Conservation (phyloP, 2,329 filamentous ascomycete species). For the Magnaporthiopsis incrustans region DNA sequence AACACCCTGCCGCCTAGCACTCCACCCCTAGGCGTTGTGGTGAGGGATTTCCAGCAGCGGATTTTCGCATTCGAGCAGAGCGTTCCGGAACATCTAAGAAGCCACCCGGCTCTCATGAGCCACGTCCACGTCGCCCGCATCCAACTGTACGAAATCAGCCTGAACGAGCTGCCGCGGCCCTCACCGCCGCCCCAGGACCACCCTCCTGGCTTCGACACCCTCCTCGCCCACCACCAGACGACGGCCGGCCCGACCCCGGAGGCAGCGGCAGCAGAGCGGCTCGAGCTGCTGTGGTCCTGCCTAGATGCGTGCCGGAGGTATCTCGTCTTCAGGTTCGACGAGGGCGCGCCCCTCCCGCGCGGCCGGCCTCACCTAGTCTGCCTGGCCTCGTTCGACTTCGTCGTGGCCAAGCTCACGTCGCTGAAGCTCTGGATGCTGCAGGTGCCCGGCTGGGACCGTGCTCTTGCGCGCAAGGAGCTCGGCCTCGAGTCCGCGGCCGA, state of each 20-base stretch:
- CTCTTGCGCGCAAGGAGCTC: constrained; percentile 27
- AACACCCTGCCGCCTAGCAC: constrained; percentile 20
- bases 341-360: constrained; percentile 13
- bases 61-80: constrained; percentile 22
- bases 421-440: constrained; percentile 38
- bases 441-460: constrained; percentile 37
- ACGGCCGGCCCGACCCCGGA: too few species aligned
- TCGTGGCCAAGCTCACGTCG: constrained; percentile 13
- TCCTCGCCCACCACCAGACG: constrained; percentile 17
- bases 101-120: constrained; percentile 23
- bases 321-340: constrained; percentile 23
- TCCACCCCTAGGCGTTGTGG: constrained; percentile 31
- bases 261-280: constrained; percentile 22
- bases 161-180: constrained; percentile 24
- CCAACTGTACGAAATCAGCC: constrained; percentile 37
- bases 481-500: constrained; percentile 17
- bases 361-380: constrained; percentile 31
- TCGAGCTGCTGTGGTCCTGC: constrained; percentile 39
- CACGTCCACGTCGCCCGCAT: constrained; percentile 37
- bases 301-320: constrained; percentile 31
- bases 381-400: constrained; percentile 37
- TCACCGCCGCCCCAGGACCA: constrained; percentile 8
- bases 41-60: constrained; percentile 36
- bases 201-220: constrained; percentile 24
- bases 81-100: constrained; percentile 6